Percentiles rank a stretch among this genome's conserved stretches.
phyloP scores from a whole-genome alignment of 2,329 filamentous ascomycete genomes.

The Phialophora macrospora region DNA sequence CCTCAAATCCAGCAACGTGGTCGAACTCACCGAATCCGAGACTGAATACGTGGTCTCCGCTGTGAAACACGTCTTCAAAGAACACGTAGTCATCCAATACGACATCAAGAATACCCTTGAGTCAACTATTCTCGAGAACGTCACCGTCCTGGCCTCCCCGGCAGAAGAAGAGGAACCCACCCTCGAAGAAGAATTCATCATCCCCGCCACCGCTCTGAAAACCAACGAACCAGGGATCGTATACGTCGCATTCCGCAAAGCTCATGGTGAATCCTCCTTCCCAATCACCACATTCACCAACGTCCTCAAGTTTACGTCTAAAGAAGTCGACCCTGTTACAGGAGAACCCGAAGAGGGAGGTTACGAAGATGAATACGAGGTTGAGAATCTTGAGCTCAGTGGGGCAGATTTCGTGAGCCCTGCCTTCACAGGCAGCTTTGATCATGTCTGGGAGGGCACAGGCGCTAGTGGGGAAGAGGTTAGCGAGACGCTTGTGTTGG shows the following conservation, averaged over 20 bases:
- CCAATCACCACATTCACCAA: slow-evolving; percentile 85
- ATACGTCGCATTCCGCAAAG: slow-evolving; percentile 92
- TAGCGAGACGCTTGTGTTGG: slow-evolving; percentile 86
- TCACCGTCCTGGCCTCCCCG: slow-evolving; percentile 79
- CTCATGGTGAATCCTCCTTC: slow-evolving; percentile 73
- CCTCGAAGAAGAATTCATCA: slow-evolving; percentile 85
- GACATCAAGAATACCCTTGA: slow-evolving; percentile 97
- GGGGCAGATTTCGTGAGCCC: slow-evolving; percentile 95
- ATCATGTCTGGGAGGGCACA: slow-evolving; percentile 92
- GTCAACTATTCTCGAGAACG: slow-evolving; percentile 86
- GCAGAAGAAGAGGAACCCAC: slow-evolving; percentile 74
- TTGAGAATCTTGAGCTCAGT: slow-evolving; percentile 86
- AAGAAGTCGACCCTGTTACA: slow-evolving; percentile 96
- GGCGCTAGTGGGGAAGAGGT: slow-evolving; percentile 87
- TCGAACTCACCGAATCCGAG: slow-evolving; percentile 94
- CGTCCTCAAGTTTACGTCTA: slow-evolving; percentile 93
- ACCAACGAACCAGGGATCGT: slow-evolving; percentile 90
- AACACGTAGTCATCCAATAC: slow-evolving; percentile 93
- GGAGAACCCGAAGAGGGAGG: slow-evolving; percentile 87
- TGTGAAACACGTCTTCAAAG: slow-evolving; percentile 97
- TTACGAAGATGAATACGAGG: slow-evolving; percentile 97
- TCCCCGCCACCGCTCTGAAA: slow-evolving; percentile 79
- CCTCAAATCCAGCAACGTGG: slow-evolving; percentile 83
- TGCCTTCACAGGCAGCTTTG: slow-evolving; percentile 92
- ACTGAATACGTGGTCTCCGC: slow-evolving; percentile 95